These are phyloP conservation scores for Leonotis leonurus DNA, from an alignment of 257 asterid genomes.

Conservation along the genomic window DNA sequence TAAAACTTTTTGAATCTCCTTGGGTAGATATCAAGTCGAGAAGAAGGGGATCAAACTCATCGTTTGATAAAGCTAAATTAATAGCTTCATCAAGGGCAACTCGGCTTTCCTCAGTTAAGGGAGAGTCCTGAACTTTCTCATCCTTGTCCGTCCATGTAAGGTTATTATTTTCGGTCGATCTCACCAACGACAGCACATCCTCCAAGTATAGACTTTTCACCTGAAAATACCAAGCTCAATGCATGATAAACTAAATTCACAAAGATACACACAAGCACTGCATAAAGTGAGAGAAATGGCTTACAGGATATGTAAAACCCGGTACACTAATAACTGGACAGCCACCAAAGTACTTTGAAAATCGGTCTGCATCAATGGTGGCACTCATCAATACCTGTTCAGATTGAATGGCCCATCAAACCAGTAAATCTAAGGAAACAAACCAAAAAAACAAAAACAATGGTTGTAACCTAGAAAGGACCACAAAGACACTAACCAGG, in stretches of 20 bases:
- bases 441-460: not conserved
- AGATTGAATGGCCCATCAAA: no score
- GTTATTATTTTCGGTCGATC: constrained; percentile 35
- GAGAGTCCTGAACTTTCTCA: constrained; percentile 25
- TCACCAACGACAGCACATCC: constrained; percentile 66
- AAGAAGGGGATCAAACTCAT: constrained; percentile 65
- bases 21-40: constrained; percentile 64
- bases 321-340: constrained; percentile 90
- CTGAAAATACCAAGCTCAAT: constrained; percentile 38
- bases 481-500: constrained; percentile 60
- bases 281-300: constrained; percentile 10
- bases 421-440: no score
- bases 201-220: constrained; percentile 71
- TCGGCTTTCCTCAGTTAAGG: constrained; percentile 51
- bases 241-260: constrained; percentile 9
- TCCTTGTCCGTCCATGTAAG: constrained; percentile 15
- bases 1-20: constrained; percentile 38
- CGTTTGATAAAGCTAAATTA: constrained; percentile 50
- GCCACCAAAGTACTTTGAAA: constrained; percentile 78
- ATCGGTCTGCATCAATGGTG: constrained; percentile 85
- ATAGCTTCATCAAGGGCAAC: constrained; percentile 79
- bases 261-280: constrained; percentile 5
- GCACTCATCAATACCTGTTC: constrained; percentile 93
- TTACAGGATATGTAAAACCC: constrained; percentile 88
- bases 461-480: constrained; percentile 9